Percentiles rank a stretch among this genome's conserved stretches.
These are phyloP conservation scores for Phylloporus sp. DNA, from an alignment of 1,284 basidiomycete species.

Conservation along the genomic window DNA sequence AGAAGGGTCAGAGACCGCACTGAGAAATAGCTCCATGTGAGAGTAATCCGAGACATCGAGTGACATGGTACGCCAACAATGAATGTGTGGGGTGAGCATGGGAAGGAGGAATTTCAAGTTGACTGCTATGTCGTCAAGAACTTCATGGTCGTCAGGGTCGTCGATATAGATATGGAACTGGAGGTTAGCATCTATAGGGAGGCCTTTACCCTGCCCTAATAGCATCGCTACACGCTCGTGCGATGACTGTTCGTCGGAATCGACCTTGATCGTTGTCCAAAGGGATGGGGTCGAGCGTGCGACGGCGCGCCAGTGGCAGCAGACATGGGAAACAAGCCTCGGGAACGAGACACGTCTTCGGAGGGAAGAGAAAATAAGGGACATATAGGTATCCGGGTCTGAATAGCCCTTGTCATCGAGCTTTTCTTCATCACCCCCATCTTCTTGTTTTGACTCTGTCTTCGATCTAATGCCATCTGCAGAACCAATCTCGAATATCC, in stretches of 20 bases:
- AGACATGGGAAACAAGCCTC: constrained; percentile 26
- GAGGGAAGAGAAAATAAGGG: background rate
- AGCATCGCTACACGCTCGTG: constrained; percentile 16
- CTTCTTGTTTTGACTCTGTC: background rate
- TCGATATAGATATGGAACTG: constrained; percentile 26
- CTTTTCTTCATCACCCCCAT: background rate
- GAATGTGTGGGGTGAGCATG: constrained; percentile 36
- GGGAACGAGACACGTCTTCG: constrained; percentile 21
- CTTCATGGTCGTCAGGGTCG: background rate
- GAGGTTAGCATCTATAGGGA: constrained; percentile 32
- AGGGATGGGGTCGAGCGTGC: constrained; percentile 35
- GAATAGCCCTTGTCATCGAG: background rate
- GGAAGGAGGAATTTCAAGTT: constrained; percentile 45
- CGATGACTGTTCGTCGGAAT: constrained; percentile 10
- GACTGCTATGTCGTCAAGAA: constrained; percentile 22
- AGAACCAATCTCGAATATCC: constrained; percentile 29
- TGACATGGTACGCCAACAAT: constrained; percentile 56
- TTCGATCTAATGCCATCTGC: background rate
- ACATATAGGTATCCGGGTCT: background rate
- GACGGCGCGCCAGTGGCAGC: constrained; percentile 34
- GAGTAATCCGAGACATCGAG: constrained; percentile 48
- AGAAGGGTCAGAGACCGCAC: background rate
- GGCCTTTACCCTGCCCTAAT: constrained; percentile 32
- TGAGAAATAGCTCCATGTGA: constrained; percentile 43
- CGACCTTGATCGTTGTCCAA: constrained; percentile 30